Evolutionary conservation across 495 filamentous ascomycete genomes (phyloP).

Genomic region (Chlorociboria aeruginascens): DNA sequence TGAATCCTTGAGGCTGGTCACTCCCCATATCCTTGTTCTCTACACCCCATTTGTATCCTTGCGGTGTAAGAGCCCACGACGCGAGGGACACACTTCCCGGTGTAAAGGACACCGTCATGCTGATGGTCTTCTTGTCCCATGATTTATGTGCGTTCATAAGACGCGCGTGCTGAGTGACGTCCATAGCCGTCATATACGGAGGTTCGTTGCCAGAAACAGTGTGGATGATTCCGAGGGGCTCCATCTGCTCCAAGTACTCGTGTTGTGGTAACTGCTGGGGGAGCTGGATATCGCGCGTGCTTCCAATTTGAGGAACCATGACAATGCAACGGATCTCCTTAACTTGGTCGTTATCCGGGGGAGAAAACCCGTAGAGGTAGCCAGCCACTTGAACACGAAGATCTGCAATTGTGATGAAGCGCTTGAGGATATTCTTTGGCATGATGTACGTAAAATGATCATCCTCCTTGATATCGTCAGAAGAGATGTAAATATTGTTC

Average conservation of each 20-base stretch:
- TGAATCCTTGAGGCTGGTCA: constrained; percentile 90
- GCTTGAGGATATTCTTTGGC: constrained; percentile 98
- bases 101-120: constrained; percentile 94
- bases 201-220: constrained; percentile 91
- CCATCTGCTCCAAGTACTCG: constrained; percentile 75
- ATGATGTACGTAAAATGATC: constrained; percentile 89
- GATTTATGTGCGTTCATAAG: constrained; percentile 71
- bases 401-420: constrained; percentile 97
- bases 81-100: constrained; percentile 95
- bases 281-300: constrained; percentile 80
- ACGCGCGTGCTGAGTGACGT: constrained; percentile 86
- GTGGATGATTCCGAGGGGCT: constrained; percentile 92
- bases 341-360: constrained; percentile 87
- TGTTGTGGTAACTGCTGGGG: constrained; percentile 90
- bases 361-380: constrained; percentile 88
- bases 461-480: constrained; percentile 72
- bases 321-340: constrained; percentile 96
- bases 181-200: constrained; percentile 86
- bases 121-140: constrained; percentile 94
- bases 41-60: constrained; percentile 92
- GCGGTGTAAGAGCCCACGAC: constrained; percentile 81
- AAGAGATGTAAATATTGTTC: constrained; percentile 98
- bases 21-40: constrained; percentile 89
- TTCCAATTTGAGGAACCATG: constrained; percentile 95
- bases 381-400: constrained; percentile 92